Base-by-base conservation (phyloP, 2,329 filamentous ascomycete species). In the Davidsoniella australis region DNA sequence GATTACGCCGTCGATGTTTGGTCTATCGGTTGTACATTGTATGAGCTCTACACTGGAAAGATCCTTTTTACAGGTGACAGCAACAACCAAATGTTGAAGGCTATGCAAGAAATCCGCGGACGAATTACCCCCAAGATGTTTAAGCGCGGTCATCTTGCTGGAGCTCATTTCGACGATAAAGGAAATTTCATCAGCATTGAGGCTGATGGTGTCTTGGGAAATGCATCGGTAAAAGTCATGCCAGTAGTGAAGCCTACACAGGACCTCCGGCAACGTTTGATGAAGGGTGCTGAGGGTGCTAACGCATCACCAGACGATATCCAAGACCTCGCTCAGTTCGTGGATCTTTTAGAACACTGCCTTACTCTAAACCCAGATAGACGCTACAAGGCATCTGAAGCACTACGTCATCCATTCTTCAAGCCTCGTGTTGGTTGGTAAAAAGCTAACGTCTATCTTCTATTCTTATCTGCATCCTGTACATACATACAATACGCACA, bases 71-170 rank as follows among this genome's bases (percentile, higher is more conserved):
- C 86, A 1, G 91, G 91, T 52, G 78, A 85, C 55, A 91, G 85
- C 66, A 98, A 98, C 69, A 98, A 98, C 61, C 87, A 94, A 67
- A 98, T 98, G 91, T 76, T 98, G 53, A 84, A 85, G 55, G 81
- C 83, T 17, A 94, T 98, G 58, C 94, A 95, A 80, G 89, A 98
- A 62, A 87, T 89, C 58, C 80, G 93, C 44, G 91, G 91, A 59
- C 93, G 88, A 64, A 80, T 95, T 55, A 88, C 85, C 26, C 78
- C 83, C 43, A 95, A 95, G 64, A 71, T 95, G 54, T 80, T 94
- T 59, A 86, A 85, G 58, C 82, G 83, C 47, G 86, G 88, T 2
- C 73, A 85, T 55, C 73, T 93, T 53, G 78, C 81, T 12, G 72
- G 74, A 40, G 69, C 80, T 59, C 85, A 94, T 64, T 95, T 94